Conservation (phyloP, 805 yeast species). For the Candida ficus region DNA sequence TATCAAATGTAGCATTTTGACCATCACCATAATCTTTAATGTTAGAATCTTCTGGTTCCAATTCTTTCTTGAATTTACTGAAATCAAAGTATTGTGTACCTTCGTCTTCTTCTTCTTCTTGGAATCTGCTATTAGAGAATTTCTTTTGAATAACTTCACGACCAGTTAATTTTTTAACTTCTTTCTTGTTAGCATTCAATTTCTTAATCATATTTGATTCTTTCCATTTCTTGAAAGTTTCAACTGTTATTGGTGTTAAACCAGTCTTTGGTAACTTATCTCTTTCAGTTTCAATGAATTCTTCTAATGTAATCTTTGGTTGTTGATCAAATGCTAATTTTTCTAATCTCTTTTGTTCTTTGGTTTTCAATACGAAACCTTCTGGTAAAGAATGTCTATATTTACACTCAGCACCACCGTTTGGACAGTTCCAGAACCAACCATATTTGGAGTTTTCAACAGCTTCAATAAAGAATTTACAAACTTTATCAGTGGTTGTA, state of each 20-base stretch:
- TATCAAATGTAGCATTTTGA: slow-evolving; percentile 27
- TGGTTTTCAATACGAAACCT: slow-evolving; percentile 94
- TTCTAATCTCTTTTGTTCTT: slow-evolving; percentile 90
- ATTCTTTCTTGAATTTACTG: slow-evolving; percentile 29
- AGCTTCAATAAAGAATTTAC: slow-evolving; percentile 92
- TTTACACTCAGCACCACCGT: slow-evolving; percentile 88
- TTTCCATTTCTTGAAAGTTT: slow-evolving; percentile 82
- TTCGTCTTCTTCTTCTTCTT: slow-evolving; percentile 10
- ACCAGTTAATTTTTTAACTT: slow-evolving; percentile 47
- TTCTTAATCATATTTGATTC: slow-evolving; percentile 56
- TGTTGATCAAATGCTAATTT: slow-evolving; percentile 76
- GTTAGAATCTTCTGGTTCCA: slow-evolving; percentile 17
- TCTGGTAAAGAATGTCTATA: slow-evolving; percentile 95
- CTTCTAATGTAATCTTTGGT: slow-evolving; percentile 92
- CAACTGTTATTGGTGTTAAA: slow-evolving; percentile 83
- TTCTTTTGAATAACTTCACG: slow-evolving; percentile 61
- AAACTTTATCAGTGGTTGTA: slow-evolving; percentile 91
- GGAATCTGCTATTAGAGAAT: slow-evolving; percentile 33
- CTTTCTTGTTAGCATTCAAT: slow-evolving; percentile 36
- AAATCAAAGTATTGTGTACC: slow-evolving; percentile 33
- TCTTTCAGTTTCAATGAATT: slow-evolving; percentile 91
- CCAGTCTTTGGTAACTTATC: slow-evolving; percentile 65
- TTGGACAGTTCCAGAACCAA: slow-evolving; percentile 99
- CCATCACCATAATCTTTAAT: slow-evolving; percentile 15
- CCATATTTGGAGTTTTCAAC: slow-evolving; percentile 97